Conservation (phyloP, 768 basidiomycete genomes). For the Suillus weaverae region DNA sequence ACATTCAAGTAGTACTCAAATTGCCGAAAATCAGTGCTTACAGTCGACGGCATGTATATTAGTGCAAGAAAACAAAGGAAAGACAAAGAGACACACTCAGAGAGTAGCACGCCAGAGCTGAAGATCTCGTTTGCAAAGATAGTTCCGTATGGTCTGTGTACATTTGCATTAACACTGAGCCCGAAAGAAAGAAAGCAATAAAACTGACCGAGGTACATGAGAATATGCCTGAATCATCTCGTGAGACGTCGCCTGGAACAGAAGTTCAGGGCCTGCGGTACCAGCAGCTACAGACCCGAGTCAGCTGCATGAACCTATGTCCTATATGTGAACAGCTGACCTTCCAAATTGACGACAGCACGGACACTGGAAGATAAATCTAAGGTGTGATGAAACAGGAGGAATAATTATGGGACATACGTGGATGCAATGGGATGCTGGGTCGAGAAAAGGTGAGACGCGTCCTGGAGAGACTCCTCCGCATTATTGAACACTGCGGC, state of each 20-base stretch:
- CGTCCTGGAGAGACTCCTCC: constrained; percentile 94
- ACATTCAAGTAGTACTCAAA: constrained; percentile 89
- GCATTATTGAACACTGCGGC: constrained; percentile 87
- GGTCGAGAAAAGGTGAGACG: constrained; percentile 89
- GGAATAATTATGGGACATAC: constrained; percentile 42
- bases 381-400: background rate
- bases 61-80: background rate
- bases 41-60: background rate
- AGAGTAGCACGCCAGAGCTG: constrained; percentile 84
- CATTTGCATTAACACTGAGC: background rate
- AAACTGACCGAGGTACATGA: constrained; percentile 67
- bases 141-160: constrained; percentile 75
- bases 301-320: background rate
- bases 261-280: constrained; percentile 79
- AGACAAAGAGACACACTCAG: constrained; percentile 60
- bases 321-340: constrained; percentile 34
- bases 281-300: constrained; percentile 64
- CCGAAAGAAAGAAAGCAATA: background rate
- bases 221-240: constrained; percentile 94
- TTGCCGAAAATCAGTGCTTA: constrained; percentile 92
- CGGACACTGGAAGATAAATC: constrained; percentile 56
- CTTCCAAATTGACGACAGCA: constrained; percentile 89
- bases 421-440: constrained; percentile 75
- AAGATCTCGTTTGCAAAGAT: constrained; percentile 92
- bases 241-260: constrained; percentile 95